Conservation (phyloP, 768 basidiomycete genomes). For the Suillus weaverae region DNA sequence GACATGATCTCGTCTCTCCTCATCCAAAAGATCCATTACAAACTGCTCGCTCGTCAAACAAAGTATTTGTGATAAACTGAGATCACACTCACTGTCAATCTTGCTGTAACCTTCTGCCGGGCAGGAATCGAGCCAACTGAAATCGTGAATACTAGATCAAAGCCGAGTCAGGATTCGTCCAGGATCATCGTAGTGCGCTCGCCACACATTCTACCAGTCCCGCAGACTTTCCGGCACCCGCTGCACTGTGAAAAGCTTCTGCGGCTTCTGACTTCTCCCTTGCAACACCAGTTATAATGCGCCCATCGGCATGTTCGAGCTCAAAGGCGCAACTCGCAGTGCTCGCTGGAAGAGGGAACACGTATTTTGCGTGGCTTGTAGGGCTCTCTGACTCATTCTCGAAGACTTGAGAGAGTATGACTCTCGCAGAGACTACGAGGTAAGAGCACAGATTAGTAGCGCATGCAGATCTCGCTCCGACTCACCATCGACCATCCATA, state of each 20-base stretch:
- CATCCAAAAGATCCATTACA: conserved; percentile 52
- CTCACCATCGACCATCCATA: conserved; percentile 45
- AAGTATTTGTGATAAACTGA: neutral
- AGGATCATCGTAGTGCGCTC: neutral
- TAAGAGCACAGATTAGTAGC: conserved; percentile 2
- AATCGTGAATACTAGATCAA: conserved; percentile 50
- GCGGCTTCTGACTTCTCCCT: conserved; percentile 48
- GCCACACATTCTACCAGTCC: conserved; percentile 49
- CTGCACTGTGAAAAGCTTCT: conserved; percentile 41
- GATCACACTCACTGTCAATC: conserved; percentile 40
- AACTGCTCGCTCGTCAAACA: conserved; percentile 34
- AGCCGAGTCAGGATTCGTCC: neutral
- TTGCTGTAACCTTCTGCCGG: conserved; percentile 37
- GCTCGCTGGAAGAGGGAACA: conserved; percentile 57
- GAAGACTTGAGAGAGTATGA: conserved; percentile 42
- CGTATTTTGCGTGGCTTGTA: conserved; percentile 50
- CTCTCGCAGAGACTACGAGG: conserved; percentile 42
- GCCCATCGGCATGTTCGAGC: conserved; percentile 45
- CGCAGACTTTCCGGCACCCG: conserved; percentile 39
- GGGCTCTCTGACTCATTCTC: conserved; percentile 37
- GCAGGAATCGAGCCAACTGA: conserved; percentile 56
- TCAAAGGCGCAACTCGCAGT: conserved; percentile 56
- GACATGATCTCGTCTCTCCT: conserved; percentile 47
- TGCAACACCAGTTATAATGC: conserved; percentile 42
- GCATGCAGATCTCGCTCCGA: neutral